Percentiles rank a stretch among this genome's conserved stretches.
These are phyloP conservation scores for Musa itinerans DNA, from an alignment of 176 grass and related monocot species.

Conservation along the genomic window DNA sequence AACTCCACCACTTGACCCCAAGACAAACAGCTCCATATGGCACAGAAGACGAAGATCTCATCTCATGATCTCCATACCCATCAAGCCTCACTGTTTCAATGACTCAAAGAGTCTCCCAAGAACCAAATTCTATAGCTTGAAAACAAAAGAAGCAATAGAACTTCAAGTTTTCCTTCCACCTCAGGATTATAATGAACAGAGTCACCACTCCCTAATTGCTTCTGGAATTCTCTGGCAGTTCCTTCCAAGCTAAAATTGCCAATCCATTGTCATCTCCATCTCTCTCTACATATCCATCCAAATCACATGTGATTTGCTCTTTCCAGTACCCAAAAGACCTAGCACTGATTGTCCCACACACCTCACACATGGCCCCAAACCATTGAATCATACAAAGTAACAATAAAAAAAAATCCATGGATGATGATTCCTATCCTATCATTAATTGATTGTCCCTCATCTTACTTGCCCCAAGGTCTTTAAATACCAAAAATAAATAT, in stretches of 20 bases:
- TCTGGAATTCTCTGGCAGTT: not conserved
- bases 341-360: not conserved
- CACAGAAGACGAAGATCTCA: not conserved
- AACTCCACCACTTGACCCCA: not conserved
- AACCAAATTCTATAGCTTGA: too few relatives aligned
- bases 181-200: not conserved
- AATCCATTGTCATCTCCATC: not conserved
- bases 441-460: too few relatives aligned
- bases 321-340: not conserved
- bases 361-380: not conserved
- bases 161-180: not conserved
- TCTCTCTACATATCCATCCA: not conserved
- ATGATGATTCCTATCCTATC: not conserved
- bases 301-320: not conserved
- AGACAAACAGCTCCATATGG: not conserved
- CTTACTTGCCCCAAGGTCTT: too few relatives aligned
- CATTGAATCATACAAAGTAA: not conserved
- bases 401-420: not conserved
- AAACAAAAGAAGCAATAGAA: not conserved
- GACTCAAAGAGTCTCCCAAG: too few relatives aligned
- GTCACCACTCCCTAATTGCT: not conserved
- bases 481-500: too few relatives aligned
- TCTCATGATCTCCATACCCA: not conserved
- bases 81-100: not conserved
- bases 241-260: not conserved